Conservation (phyloP, 2,329 filamentous ascomycete species). For the Fusarium nurragi region DNA sequence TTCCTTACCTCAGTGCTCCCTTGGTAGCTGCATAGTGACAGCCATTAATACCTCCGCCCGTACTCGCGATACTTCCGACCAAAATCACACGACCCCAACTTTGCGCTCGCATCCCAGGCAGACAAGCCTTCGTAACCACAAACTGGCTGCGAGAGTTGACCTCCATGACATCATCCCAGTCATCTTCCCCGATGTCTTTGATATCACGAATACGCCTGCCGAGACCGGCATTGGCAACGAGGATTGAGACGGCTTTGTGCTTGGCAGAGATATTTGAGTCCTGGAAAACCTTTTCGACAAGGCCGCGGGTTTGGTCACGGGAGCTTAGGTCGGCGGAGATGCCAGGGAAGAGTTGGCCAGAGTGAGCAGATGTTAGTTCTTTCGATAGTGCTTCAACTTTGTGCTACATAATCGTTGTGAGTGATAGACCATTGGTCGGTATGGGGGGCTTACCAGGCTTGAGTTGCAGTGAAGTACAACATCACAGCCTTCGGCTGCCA, state of each 20-base stretch:
- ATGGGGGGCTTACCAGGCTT: neutral
- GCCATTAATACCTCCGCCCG: slow-evolving; percentile 49
- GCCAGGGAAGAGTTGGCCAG: slow-evolving; percentile 15
- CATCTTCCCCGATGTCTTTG: slow-evolving; percentile 48
- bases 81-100: slow-evolving; percentile 48
- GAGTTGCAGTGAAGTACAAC: slow-evolving; percentile 31
- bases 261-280: slow-evolving; percentile 3
- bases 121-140: slow-evolving; percentile 47
- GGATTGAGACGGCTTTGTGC: slow-evolving; percentile 42
- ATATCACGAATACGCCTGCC: slow-evolving; percentile 49
- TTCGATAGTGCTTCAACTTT: slow-evolving; percentile 20
- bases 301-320: slow-evolving; percentile 18
- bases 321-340: slow-evolving; percentile 23
- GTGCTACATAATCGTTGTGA: neutral
- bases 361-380: neutral
- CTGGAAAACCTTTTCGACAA: slow-evolving; percentile 8
- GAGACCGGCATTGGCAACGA: slow-evolving; percentile 48
- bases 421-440: rapidly evolving
- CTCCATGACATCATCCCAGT: slow-evolving; percentile 51
- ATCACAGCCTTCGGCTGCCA: slow-evolving; percentile 27
- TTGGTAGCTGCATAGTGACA: slow-evolving; percentile 51
- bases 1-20: slow-evolving; percentile 41
- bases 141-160: slow-evolving; percentile 50
- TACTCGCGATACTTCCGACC: slow-evolving; percentile 49
- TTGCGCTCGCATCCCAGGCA: slow-evolving; percentile 46